phyloP scores from a whole-genome alignment of 345 rosid genomes.

The Firmiana major region DNA sequence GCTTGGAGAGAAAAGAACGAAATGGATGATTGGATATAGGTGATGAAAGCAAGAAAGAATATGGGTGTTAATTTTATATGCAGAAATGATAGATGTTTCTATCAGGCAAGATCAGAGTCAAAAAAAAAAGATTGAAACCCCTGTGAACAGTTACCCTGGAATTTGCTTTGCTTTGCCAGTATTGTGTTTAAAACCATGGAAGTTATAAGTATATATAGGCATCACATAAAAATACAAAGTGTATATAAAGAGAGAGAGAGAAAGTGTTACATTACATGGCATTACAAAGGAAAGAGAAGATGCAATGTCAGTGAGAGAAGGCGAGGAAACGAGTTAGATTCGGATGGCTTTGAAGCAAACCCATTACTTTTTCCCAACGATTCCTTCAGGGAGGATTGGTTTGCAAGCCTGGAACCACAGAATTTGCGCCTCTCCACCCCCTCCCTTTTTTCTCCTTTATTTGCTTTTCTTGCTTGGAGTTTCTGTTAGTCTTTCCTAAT shows the following conservation, averaged over 20 bases:
- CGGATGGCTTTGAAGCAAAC: conserved; percentile 74
- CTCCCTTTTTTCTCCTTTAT: background rate
- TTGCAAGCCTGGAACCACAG: conserved; percentile 66
- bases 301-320: conserved; percentile 27
- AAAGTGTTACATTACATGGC: background rate
- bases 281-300: background rate
- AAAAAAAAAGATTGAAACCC: conserved; percentile 10
- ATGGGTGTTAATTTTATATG: too few relatives aligned
- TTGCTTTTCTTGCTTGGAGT: background rate
- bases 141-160: conserved; percentile 16
- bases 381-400: conserved; percentile 46
- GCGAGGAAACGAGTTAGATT: conserved; percentile 50
- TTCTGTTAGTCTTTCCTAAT: background rate
- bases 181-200: conserved; percentile 41
- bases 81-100: background rate
- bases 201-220: conserved; percentile 15
- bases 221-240: background rate
- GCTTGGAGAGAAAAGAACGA: background rate
- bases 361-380: conserved; percentile 44
- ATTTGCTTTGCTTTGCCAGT: conserved; percentile 26
- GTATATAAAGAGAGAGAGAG: background rate
- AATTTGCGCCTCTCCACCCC: conserved; percentile 23
- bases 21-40: background rate
- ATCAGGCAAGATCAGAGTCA: background rate
- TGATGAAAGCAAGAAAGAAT: background rate